Evolutionary conservation across 2,329 filamentous ascomycete species (phyloP), one percentile per base, ranked within the genome.

Genomic region (Pleurostoma richardsiae): DNA sequence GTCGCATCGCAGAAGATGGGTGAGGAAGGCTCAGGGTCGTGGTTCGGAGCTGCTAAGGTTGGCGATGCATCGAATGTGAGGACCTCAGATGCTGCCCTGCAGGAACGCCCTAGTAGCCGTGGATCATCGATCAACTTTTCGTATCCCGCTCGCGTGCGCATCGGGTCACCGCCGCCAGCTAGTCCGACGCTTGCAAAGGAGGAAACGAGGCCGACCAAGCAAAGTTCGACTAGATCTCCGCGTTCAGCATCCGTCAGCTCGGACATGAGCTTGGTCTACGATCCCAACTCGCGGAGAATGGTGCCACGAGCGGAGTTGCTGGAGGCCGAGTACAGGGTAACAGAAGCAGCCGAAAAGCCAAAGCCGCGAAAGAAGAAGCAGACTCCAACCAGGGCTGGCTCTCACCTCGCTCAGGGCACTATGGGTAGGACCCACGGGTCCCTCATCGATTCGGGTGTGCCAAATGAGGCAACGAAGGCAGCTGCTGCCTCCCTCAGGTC

Each of bases 271-370:
- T 55, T 86, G 60, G 76, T 86, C 41, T 82, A 83, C 55, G 82
- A 85, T 52, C 72, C 80, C n/a, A 84, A 85, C 54, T 83, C 82
- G 11, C 73, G 82, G 53, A 76, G 82, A 49, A 82, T 84, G 71
- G 70, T 85, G 4, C 72, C 76, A 3, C 72, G 65, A 44, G 61
- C 59, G 5, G 67, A 76, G 29, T 52, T 77, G 19, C 41, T 68
- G 52, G 71, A 61, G 43, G 64, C 64, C 40, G 71, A 77, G 43
- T 67, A 73, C 45, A 63, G 58, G 30, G 56, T 72, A 4, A 58
- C 64, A 28, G 64, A 73, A 45, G 61, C 64, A 11, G 59, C 67
- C 0, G 69, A 73, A 31, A 68, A 65, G 42, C 64, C 66, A 1
- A 48, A 52, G 11, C 64, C 57, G 43, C 74, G 62, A 52, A 73